Evolutionary conservation across 2,329 filamentous ascomycete species (phyloP).

Genomic region (Taxawa tesnikishii): DNA sequence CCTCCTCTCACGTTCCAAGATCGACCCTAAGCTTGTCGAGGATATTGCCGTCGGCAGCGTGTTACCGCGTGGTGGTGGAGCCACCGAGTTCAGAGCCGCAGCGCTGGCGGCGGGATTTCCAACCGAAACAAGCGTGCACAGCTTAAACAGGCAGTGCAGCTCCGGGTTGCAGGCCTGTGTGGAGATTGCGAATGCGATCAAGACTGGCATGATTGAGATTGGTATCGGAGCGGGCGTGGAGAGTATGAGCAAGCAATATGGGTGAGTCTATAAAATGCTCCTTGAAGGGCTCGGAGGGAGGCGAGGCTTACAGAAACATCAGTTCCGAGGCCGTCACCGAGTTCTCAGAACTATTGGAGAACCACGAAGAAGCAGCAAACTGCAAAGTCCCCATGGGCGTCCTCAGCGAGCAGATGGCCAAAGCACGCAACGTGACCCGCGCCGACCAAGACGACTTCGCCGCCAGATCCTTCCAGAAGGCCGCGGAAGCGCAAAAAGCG

Average conservation of each 20-base stretch:
- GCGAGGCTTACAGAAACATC: conserved; percentile 1
- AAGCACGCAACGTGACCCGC: conserved; percentile 63
- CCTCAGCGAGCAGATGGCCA: conserved; percentile 88
- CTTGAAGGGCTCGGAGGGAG: background rate
- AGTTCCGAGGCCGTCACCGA: conserved; percentile 77
- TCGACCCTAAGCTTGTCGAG: conserved; percentile 79
- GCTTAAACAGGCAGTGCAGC: conserved; percentile 88
- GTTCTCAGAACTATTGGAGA: conserved; percentile 81
- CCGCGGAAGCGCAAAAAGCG: conserved; percentile 66
- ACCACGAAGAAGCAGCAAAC: conserved; percentile 70
- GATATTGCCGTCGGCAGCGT: conserved; percentile 89
- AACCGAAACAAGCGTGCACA: conserved; percentile 69
- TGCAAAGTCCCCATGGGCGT: conserved; percentile 98
- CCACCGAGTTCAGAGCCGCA: conserved; percentile 92
- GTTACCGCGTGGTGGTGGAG: conserved; percentile 82
- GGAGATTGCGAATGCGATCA: conserved; percentile 89
- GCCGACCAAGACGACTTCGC: conserved; percentile 82
- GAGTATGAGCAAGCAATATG: conserved; percentile 90
- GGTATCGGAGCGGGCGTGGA: conserved; percentile 92
- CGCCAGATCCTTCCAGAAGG: conserved; percentile 85
- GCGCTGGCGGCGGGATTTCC: conserved; percentile 85
- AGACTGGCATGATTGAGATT: conserved; percentile 83
- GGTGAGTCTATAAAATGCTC: conserved; percentile 25
- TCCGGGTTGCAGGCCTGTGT: conserved; percentile 85
- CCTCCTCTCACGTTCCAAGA: conserved; percentile 71